These are phyloP conservation scores for Euphrasia arctica DNA, from an alignment of 305 asterid genomes.

Conservation along the genomic window DNA sequence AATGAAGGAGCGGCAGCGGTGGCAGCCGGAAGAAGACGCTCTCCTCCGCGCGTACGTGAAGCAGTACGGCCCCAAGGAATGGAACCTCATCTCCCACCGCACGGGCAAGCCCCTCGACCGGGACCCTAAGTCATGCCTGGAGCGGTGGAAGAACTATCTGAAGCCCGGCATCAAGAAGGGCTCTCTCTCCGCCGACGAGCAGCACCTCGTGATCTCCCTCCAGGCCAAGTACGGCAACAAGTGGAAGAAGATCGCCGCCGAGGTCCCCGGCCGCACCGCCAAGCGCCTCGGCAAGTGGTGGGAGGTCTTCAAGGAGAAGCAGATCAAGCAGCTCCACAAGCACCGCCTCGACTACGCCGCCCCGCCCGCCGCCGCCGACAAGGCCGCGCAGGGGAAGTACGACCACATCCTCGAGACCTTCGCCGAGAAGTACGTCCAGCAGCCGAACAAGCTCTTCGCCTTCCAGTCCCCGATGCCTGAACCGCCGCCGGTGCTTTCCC, in stretches of 20 bases:
- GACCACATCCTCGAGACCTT: conserved; percentile 72
- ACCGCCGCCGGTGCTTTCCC: conserved; percentile 44
- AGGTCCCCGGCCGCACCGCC: conserved; percentile 83
- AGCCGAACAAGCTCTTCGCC: conserved; percentile 38
- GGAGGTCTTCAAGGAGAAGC: conserved; percentile 91
- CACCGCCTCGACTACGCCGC: conserved; percentile 27
- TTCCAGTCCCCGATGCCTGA: conserved; percentile 39
- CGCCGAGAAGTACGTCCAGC: conserved; percentile 83
- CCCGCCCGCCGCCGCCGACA: conserved; percentile 43
- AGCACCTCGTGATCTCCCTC: conserved; percentile 54
- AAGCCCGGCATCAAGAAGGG: conserved; percentile 78
- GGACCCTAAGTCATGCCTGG: conserved; percentile 76
- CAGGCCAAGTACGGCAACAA: conserved; percentile 80
- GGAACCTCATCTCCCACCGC: conserved; percentile 69
- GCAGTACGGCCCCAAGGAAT: conserved; percentile 76
- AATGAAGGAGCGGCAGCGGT: conserved; percentile 85
- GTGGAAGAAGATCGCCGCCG: conserved; percentile 85
- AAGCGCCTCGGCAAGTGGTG: conserved; percentile 90
- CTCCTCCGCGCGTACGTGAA: conserved; percentile 79
- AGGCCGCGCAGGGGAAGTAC: conserved; percentile 59
- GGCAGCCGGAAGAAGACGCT: conserved; percentile 89
- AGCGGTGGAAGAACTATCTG: conserved; percentile 80
- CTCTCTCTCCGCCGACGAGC: conserved; percentile 68
- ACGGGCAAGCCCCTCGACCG: conserved; percentile 58
- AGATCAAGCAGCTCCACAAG: conserved; percentile 54